Percentiles rank a stretch among this genome's conserved stretches.
Evolutionary conservation across 257 asterid species (phyloP).

Genomic region (Przewalskia tangutica): DNA sequence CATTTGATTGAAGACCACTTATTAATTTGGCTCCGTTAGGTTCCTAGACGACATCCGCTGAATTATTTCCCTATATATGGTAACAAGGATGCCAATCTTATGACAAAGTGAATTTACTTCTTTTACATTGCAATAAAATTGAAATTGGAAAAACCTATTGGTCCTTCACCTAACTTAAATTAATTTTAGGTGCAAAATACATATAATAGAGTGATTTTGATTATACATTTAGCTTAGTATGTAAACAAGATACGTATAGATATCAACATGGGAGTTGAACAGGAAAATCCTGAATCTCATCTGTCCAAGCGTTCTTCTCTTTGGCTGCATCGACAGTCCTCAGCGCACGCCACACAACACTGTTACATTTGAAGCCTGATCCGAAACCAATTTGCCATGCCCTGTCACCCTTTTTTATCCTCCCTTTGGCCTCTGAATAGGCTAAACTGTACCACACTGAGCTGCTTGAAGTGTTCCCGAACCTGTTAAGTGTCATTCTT

Average conservation of each 20-base stretch:
- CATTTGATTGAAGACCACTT: too few species aligned
- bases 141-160: neutral
- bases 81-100: neutral
- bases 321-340: neutral
- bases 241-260: neutral
- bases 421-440: slow-evolving; percentile 16
- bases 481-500: slow-evolving; percentile 1
- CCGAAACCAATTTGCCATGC: slow-evolving; percentile 22
- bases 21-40: too few species aligned
- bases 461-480: slow-evolving; percentile 24
- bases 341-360: slow-evolving; percentile 12
- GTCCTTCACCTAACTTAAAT: neutral
- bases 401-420: slow-evolving; percentile 19
- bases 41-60: neutral
- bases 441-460: slow-evolving; percentile 23
- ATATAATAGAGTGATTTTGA: neutral
- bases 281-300: neutral
- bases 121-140: neutral
- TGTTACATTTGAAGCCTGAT: slow-evolving; percentile 26
- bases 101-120: neutral
- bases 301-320: neutral
- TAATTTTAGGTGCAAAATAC: neutral
- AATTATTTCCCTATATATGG: neutral
- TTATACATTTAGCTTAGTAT: neutral
- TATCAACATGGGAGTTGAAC: neutral